A percentile compares a stretch with the other conserved stretches of the same genome.
phyloP scores from a whole-genome alignment of 2,329 filamentous ascomycete species.

The Alternaria sp. region DNA sequence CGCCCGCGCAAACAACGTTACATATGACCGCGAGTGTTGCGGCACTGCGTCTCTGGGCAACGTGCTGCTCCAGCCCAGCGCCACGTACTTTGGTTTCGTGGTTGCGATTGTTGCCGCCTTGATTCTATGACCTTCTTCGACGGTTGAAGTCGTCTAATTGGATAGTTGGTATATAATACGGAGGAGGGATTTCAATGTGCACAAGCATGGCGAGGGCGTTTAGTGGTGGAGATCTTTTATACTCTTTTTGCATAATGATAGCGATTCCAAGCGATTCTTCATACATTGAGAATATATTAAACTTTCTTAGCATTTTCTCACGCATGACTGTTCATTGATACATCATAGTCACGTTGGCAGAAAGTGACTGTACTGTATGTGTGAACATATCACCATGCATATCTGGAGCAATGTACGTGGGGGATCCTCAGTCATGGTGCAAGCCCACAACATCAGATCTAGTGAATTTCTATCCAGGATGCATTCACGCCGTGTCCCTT shows the following conservation, averaged over 20 bases:
- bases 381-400: not conserved
- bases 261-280: not conserved
- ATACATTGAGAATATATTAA: not conserved
- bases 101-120: constrained; percentile 24
- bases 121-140: constrained; percentile 18
- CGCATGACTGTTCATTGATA: not conserved
- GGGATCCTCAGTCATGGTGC: constrained; percentile 31
- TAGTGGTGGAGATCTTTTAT: not conserved
- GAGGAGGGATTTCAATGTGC: not conserved
- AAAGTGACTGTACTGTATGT: too few relatives aligned
- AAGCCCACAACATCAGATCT: constrained; percentile 28
- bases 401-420: not conserved
- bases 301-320: not conserved
- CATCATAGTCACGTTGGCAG: not conserved
- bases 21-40: constrained; percentile 67
- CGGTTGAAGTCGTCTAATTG: not conserved
- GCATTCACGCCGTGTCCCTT: constrained; percentile 18
- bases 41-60: constrained; percentile 46
- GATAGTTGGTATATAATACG: not conserved
- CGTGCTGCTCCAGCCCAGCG: constrained; percentile 13
- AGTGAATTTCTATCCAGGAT: constrained; percentile 40
- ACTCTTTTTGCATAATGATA: not conserved
- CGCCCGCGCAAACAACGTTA: constrained; percentile 70
- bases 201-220: not conserved
- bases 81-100: constrained; percentile 24